A percentile compares a stretch with the other conserved stretches of the same genome.
phyloP scores from a whole-genome alignment of 73 alveolate species.

The Diophrys appendiculata region DNA sequence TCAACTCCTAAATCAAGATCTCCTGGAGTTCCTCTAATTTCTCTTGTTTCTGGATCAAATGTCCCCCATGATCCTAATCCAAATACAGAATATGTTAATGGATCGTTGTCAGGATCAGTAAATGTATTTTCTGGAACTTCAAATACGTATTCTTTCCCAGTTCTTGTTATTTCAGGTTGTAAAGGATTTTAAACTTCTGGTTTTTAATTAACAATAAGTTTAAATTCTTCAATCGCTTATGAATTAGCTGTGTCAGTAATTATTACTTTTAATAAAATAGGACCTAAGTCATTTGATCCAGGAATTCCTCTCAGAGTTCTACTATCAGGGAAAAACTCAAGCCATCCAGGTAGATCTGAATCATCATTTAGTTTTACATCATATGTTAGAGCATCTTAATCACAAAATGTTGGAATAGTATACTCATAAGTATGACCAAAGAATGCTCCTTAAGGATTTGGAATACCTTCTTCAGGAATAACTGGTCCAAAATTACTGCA shows the following conservation, averaged over 20 bases:
- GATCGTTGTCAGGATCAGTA: conserved; percentile 27
- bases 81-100: conserved; percentile 6
- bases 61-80: conserved; percentile 12
- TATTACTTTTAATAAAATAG: background rate
- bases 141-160: conserved; percentile 7
- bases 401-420: conserved; percentile 18
- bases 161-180: background rate
- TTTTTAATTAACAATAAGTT: background rate
- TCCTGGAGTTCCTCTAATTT: conserved; percentile 13
- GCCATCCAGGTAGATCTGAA: conserved; percentile 21
- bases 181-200: conserved; percentile 10
- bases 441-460: conserved; percentile 14
- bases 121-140: conserved; percentile 14
- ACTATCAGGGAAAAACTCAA: conserved; percentile 12
- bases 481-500: conserved; percentile 21
- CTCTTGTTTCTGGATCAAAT: background rate
- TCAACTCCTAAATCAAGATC: conserved; percentile 6
- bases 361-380: conserved; percentile 6
- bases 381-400: background rate
- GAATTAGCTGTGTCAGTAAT: conserved; percentile 11
- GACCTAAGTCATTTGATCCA: background rate
- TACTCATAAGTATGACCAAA: background rate
- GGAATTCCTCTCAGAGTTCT: conserved; percentile 24
- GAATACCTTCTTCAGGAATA: conserved; percentile 16
- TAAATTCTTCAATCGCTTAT: conserved; percentile 1